A percentile compares a stretch with the other conserved stretches of the same genome.
These are phyloP conservation scores for Aaosphaeria pasadenensis DNA, from an alignment of 2,329 filamentous ascomycete species.

Conservation along the genomic window DNA sequence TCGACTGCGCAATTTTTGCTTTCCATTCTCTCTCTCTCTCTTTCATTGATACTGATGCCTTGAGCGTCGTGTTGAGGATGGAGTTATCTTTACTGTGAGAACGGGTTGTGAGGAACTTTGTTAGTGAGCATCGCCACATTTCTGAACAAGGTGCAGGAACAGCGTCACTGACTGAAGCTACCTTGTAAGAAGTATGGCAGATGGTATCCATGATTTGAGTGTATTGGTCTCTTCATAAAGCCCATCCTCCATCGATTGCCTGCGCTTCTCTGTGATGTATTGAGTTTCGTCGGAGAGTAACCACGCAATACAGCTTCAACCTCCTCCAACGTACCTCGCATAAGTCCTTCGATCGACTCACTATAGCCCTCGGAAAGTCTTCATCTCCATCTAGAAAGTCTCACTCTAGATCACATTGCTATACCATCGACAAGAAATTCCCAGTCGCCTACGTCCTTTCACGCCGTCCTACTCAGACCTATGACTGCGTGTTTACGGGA, in stretches of 20 bases:
- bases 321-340: constrained; percentile 11
- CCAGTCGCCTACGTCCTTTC: constrained; percentile 15
- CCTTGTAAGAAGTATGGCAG: no score
- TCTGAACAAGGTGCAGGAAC: no score
- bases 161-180: no score
- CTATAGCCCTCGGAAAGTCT: neutral
- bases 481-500: constrained; percentile 31
- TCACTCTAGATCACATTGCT: constrained; percentile 1
- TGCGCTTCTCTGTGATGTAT: constrained; percentile 15
- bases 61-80: neutral
- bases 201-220: no score
- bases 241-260: no score
- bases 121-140: no score
- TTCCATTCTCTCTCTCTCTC: neutral
- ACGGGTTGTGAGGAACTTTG: no score
- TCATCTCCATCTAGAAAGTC: neutral
- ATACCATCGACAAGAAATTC: constrained; percentile 11
- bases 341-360: constrained; percentile 9
- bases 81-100: neutral
- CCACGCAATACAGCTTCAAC: constrained; percentile 11
- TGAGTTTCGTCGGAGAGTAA: constrained; percentile 10
- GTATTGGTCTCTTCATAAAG: constrained; percentile 5
- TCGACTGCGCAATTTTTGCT: neutral
- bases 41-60: neutral
- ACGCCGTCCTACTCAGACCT: constrained; percentile 25